Evolutionary conservation across 1,284 basidiomycete genomes (phyloP).

Genomic region (Tilletia caries): DNA sequence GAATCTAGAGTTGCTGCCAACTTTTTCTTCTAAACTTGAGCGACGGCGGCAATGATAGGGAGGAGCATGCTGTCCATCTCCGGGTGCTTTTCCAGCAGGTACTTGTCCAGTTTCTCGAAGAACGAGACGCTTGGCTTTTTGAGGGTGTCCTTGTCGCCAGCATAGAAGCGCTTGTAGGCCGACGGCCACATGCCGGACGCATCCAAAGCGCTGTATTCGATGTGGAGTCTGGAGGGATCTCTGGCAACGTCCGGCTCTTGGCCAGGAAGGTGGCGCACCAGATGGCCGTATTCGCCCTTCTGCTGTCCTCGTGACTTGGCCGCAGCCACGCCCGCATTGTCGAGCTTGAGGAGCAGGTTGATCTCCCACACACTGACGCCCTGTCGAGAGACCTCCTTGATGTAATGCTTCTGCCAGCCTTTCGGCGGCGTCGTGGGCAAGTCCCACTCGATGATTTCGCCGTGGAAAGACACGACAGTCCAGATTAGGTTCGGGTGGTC

Average conservation of each 20-base stretch:
- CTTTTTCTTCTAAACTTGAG: not conserved
- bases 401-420: constrained; percentile 73
- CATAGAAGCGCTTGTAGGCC: not conserved
- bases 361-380: constrained; percentile 70
- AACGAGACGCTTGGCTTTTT: constrained; percentile 19
- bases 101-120: constrained; percentile 39
- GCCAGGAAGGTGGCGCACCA: not conserved
- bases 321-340: constrained; percentile 37
- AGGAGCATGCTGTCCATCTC: constrained; percentile 51
- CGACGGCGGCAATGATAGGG: not conserved
- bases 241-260: not conserved
- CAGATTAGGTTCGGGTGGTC: constrained; percentile 82
- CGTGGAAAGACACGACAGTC: constrained; percentile 88
- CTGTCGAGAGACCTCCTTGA: constrained; percentile 84
- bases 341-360: constrained; percentile 67
- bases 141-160: constrained; percentile 22
- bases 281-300: constrained; percentile 14
- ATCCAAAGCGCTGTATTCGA: constrained; percentile 37
- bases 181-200: constrained; percentile 40
- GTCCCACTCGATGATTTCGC: constrained; percentile 81
- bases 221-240: constrained; percentile 24
- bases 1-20: too few species aligned
- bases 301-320: constrained; percentile 19
- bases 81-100: constrained; percentile 35
- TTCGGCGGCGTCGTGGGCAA: constrained; percentile 57